Evolutionary conservation across 2,329 filamentous ascomycete species (phyloP), one percentile per base, ranked within the genome.

Genomic region (Hypoxylon sp.): DNA sequence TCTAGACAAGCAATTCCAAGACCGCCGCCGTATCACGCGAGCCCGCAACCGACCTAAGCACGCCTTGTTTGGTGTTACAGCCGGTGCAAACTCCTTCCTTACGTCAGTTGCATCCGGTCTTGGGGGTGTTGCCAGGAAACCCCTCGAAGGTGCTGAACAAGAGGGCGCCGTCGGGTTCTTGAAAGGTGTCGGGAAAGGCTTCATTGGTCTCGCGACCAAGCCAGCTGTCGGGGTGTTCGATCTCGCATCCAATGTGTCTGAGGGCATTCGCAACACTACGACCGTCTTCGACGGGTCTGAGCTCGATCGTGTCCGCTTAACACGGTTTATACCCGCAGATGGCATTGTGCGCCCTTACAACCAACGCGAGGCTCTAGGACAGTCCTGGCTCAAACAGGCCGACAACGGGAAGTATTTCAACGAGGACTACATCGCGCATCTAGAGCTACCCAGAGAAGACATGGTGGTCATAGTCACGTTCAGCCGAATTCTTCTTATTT

Each of bases 341-440:
- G 96, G 96, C 44, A 93, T 99, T 67, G 94, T 99, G 35, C 91
- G 95, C 2, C 94, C 96, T 0, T 99, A 97, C 84, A 94, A 91
- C 62, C 93, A 97, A 78, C 93, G 96, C 51, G 96, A 99, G 84
- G 94, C 96, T 0, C 89, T 99, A 2, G 96, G 96, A 0, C 96
- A 99, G 79, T 98, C 93, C 84, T 99, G 96, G 97, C 90, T 99
- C 71, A 99, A 99, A 86, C 97, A 97, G 65, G 90, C 97, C 10
- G 96, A 99, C 81, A 96, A 98, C 72, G 96, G 96, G 68, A 96
- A 94, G 79, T 98, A 95, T 85, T 99, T 99, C 87, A 92, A 97
- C 81, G 96, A 99, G 80, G 88, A 93, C 78, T 99, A 99, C 82
- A 96, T 99, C 79, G 97, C 94, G 3, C 97, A 99, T 78, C 85